Evolutionary conservation across 257 asterid species (phyloP).

Genomic region (Ocimum tenuiflorum): DNA sequence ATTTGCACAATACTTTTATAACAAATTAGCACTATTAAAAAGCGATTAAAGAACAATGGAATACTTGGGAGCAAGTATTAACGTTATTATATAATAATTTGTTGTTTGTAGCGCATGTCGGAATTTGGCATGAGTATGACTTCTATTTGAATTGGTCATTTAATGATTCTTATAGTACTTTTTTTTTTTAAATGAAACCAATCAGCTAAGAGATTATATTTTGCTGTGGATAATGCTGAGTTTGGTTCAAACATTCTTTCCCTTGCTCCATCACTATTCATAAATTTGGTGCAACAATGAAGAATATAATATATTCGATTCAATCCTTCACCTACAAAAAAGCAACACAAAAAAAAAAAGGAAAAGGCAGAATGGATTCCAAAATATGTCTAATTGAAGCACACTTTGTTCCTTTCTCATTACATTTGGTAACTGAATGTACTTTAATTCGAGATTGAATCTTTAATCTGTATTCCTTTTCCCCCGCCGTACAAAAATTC

Average conservation of each 20-base stretch:
- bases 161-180: background rate
- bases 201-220: background rate
- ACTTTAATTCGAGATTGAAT: background rate
- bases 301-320: background rate
- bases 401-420: no score
- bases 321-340: background rate
- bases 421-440: background rate
- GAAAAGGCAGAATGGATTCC: background rate
- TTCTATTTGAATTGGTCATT: background rate
- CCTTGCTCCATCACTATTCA: no score
- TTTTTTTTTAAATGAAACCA: background rate
- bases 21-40: no score
- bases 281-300: background rate
- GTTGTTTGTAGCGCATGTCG: background rate
- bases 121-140: background rate
- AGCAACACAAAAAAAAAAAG: background rate
- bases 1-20: no score
- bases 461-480: no score
- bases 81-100: no score
- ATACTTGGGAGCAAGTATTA: no score
- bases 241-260: background rate
- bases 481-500: no score
- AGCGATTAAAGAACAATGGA: no score
- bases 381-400: background rate
- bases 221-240: background rate